Conservation (phyloP, 306 rosid species). For the Rosa persica region DNA sequence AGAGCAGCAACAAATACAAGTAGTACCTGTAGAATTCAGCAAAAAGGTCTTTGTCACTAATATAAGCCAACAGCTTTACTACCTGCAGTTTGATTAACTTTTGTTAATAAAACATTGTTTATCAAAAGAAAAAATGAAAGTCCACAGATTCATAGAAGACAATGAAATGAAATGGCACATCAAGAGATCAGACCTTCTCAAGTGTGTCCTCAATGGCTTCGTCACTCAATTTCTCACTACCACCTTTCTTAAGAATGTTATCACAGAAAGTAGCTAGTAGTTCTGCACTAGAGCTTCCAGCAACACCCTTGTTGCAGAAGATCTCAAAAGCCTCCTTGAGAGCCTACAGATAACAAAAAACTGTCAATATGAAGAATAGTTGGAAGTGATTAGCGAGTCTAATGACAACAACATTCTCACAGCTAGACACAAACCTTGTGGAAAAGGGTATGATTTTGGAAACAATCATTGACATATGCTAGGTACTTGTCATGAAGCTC, state of each 20-base stretch:
- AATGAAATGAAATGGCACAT: constrained; percentile 14
- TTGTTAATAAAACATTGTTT: not conserved
- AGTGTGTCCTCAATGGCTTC: constrained; percentile 71
- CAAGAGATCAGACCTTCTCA: constrained; percentile 62
- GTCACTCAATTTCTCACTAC: constrained; percentile 56
- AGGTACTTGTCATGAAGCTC: constrained; percentile 58
- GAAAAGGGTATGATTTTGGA: constrained; percentile 75
- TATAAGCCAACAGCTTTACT: constrained; percentile 53
- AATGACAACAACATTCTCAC: constrained; percentile 15
- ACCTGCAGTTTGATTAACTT: constrained; percentile 33
- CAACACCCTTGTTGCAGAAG: constrained; percentile 56
- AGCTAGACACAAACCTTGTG: constrained; percentile 43
- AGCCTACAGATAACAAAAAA: constrained; percentile 29
- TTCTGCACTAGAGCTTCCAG: constrained; percentile 56
- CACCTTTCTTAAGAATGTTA: constrained; percentile 57
- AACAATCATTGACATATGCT: constrained; percentile 72
- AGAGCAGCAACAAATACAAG: not conserved
- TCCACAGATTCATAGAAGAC: not conserved
- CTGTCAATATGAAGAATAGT: constrained; percentile 16
- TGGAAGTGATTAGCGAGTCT: not conserved
- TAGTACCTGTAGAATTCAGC: constrained; percentile 50
- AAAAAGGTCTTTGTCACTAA: constrained; percentile 56
- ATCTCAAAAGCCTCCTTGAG: constrained; percentile 57
- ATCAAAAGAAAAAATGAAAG: not conserved
- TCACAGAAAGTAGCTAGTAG: constrained; percentile 55